Base-by-base conservation (phyloP, 352 stramenopile genomes). In the Globisporangium okanoganense region DNA sequence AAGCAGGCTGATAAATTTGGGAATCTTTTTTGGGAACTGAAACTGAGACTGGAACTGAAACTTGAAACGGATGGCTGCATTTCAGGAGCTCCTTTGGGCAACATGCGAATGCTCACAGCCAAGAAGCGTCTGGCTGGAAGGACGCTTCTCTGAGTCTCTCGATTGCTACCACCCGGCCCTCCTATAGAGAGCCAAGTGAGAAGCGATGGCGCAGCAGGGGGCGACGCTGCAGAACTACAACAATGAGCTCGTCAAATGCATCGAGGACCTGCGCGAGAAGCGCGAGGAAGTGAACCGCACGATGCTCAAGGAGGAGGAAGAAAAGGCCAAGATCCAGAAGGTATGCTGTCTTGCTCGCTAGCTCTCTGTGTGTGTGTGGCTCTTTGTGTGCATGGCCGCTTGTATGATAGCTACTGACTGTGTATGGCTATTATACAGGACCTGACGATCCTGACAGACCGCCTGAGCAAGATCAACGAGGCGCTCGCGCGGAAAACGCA, bases 171-270 rank as follows among this genome's bases (percentile, higher is more conserved):
- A 53, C 16, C 25, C 14, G 1, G 6, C 24, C 14, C 47, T 52
- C 22, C 5, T 14, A 24, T 18, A 10, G 5, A 35, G 13, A 18
- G 7, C 29, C 18, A 18, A 38, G n/a, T 18, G 13, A 24, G 25
- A n/a, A 54, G 55, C 35, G 5, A 91, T 94, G 90, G 90, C 92
- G 62, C 86, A 96, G 58, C 92, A 98, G 65, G 92, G 92, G 36
- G 90, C 91, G 63, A 97, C 91, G 56, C 83, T 98, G 58, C 89
- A 97, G 72, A 98, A 97, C 76, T 98, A 97, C 81, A 98, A 98
- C 76, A 98, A 98, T 77, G 91, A 98, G 70, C 78, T 97, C 25
- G 92, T 98, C 57, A 97, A 97, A 63, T 97, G 91, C 73, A 98
- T 98, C 64, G 93, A 98, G 63, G 92, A 97, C 63, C 75, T 98